Evolutionary conservation across 2,329 filamentous ascomycete species (phyloP).

Genomic region (Parafenestella ontariensis): DNA sequence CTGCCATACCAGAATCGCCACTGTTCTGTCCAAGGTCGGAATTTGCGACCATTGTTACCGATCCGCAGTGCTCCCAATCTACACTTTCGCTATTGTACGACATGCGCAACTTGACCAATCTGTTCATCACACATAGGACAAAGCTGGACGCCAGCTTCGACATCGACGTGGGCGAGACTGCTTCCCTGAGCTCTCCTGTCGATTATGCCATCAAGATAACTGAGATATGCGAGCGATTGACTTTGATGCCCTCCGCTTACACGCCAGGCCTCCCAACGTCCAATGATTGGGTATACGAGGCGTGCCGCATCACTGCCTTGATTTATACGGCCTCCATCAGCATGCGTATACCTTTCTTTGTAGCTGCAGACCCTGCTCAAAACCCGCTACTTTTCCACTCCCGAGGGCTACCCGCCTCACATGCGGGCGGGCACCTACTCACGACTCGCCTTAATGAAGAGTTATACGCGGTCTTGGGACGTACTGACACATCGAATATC

Average conservation of each 20-base stretch:
- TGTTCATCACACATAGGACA: conserved; percentile 29
- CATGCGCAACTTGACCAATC: conserved; percentile 42
- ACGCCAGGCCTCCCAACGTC: conserved; percentile 23
- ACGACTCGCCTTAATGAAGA: conserved; percentile 24
- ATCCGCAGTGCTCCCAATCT: conserved; percentile 25
- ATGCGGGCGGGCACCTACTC: background rate
- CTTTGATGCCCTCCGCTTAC: conserved; percentile 30
- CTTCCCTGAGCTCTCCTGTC: background rate
- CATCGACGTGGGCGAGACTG: conserved; percentile 5
- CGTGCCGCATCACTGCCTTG: conserved; percentile 42
- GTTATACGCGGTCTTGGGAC: conserved; percentile 31
- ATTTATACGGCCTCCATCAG: conserved; percentile 44
- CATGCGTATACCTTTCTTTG: conserved; percentile 35
- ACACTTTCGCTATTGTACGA: conserved; percentile 37
- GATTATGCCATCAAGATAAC: conserved; percentile 22
- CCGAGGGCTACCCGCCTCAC: background rate
- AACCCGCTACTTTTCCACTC: conserved; percentile 15
- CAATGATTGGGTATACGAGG: conserved; percentile 44
- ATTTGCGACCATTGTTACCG: conserved; percentile 27
- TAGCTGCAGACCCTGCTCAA: conserved; percentile 28
- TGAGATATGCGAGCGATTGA: conserved; percentile 25
- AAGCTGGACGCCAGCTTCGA: conserved; percentile 2
- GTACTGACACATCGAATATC: conserved; percentile 31
- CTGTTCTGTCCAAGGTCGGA: conserved; percentile 36
- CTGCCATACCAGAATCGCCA: conserved; percentile 42